These are phyloP conservation scores for Tetrapisispora phaffii DNA, from an alignment of 805 yeast genomes.

Conservation along the genomic window DNA sequence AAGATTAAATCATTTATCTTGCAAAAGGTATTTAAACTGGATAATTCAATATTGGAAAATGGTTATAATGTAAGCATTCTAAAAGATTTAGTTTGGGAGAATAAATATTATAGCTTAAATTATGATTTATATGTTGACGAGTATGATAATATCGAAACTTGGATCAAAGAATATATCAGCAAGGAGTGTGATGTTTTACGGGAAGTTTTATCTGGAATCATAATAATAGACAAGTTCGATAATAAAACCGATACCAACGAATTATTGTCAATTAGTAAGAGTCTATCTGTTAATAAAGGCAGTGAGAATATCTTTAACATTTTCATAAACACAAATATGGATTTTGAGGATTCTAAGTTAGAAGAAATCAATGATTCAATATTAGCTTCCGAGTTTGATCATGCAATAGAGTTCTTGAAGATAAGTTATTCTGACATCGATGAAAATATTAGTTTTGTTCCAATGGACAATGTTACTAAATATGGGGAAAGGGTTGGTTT, in stretches of 20 bases:
- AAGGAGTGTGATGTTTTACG: slow-evolving; percentile 35
- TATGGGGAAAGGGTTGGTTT: slow-evolving; percentile 36
- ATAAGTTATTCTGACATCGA: not conserved
- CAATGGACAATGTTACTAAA: slow-evolving; percentile 26
- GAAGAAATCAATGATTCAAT: slow-evolving; percentile 31
- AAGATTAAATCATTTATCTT: not conserved
- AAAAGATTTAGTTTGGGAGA: slow-evolving; percentile 18
- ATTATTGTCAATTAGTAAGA: not conserved
- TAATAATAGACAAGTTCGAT: slow-evolving; percentile 27
- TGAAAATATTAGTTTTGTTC: not conserved
- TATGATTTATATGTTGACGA: slow-evolving; percentile 28
- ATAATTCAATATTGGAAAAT: not conserved
- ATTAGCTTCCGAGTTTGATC: not conserved
- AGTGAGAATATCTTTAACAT: slow-evolving; percentile 2
- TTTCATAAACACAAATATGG: slow-evolving; percentile 5
- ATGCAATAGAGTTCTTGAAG: slow-evolving; percentile 35
- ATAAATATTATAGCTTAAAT: slow-evolving; percentile 26
- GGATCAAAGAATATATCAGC: slow-evolving; percentile 33
- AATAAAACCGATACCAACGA: not conserved
- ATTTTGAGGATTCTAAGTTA: slow-evolving; percentile 16
- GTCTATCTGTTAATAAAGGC: not conserved
- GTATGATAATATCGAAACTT: slow-evolving; percentile 18
- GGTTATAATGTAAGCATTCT: slow-evolving; percentile 8
- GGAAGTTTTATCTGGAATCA: slow-evolving; percentile 37
- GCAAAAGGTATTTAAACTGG: not conserved